A percentile compares a stretch with the other conserved stretches of the same genome.
Evolutionary conservation across 306 rosid genomes (phyloP).

Genomic region (Gillenia trifoliata): DNA sequence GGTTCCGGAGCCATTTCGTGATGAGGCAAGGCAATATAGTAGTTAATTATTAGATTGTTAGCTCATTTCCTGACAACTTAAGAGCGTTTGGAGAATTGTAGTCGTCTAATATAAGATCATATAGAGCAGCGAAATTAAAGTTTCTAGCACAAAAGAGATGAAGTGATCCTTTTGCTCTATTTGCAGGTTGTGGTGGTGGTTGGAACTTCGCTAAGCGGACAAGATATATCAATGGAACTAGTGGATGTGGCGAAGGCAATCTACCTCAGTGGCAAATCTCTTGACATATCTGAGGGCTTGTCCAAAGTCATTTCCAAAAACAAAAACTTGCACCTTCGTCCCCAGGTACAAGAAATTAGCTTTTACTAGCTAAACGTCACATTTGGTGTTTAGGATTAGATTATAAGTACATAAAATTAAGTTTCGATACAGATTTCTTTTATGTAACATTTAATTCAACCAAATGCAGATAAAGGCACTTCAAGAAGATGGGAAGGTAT

Average conservation of each 20-base stretch:
- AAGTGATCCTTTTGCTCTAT: background rate
- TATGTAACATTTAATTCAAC: background rate
- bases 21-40: slow-evolving; percentile 45
- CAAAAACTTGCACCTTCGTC: slow-evolving; percentile 59
- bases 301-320: slow-evolving; percentile 75
- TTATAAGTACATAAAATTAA: background rate
- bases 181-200: slow-evolving; percentile 73
- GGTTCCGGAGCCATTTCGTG: slow-evolving; percentile 60
- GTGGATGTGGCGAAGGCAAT: slow-evolving; percentile 72
- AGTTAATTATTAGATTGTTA: background rate
- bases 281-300: slow-evolving; percentile 55
- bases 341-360: slow-evolving; percentile 44
- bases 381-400: background rate
- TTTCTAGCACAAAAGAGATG: background rate
- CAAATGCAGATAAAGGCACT: slow-evolving; percentile 67
- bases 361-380: background rate
- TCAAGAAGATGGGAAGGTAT: slow-evolving; percentile 70
- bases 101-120: background rate
- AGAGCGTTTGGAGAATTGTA: background rate
- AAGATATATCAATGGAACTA: slow-evolving; percentile 82
- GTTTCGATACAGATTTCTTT: background rate
- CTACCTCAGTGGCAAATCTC: slow-evolving; percentile 64
- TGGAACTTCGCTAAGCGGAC: slow-evolving; percentile 84
- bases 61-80: background rate
- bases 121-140: background rate